phyloP scores from a whole-genome alignment of 1,284 basidiomycete species.

The Ustilago tritici region DNA sequence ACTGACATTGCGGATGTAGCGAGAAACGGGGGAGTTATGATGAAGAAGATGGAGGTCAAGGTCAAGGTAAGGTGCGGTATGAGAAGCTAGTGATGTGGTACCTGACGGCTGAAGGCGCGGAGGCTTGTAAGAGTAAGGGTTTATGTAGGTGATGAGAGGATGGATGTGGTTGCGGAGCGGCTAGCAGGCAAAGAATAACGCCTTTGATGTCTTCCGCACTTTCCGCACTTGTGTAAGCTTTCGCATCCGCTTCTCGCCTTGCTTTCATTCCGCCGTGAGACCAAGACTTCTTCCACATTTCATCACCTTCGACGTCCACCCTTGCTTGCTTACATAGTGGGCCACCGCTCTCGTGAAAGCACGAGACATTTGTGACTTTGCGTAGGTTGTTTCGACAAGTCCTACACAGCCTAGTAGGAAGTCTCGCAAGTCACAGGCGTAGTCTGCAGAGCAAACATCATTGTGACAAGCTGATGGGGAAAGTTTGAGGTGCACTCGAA shows the following conservation, averaged over 20 bases:
- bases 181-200: background rate
- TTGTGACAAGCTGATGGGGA: too few species aligned
- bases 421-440: too few species aligned
- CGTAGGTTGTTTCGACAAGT: too few species aligned
- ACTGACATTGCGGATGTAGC: background rate
- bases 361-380: too few species aligned
- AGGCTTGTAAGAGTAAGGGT: too few species aligned
- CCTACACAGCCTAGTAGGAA: too few species aligned
- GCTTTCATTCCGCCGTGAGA: background rate
- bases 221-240: background rate
- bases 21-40: background rate
- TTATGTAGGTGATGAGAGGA: background rate
- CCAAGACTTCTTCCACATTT: background rate
- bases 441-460: too few species aligned
- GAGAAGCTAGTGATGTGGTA: background rate
- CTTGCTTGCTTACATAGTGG: too few species aligned
- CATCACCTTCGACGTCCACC: too few species aligned
- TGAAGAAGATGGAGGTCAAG: background rate
- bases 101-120: too few species aligned
- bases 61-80: background rate
- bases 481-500: too few species aligned
- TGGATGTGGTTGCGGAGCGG: background rate
- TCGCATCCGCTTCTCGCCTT: background rate
- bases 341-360: too few species aligned
- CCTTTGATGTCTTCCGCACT: background rate